Percentiles rank a stretch among this genome's conserved stretches.
Evolutionary conservation across 768 basidiomycete genomes (phyloP).

Genomic region (Boletus rufocinnamomeus): DNA sequence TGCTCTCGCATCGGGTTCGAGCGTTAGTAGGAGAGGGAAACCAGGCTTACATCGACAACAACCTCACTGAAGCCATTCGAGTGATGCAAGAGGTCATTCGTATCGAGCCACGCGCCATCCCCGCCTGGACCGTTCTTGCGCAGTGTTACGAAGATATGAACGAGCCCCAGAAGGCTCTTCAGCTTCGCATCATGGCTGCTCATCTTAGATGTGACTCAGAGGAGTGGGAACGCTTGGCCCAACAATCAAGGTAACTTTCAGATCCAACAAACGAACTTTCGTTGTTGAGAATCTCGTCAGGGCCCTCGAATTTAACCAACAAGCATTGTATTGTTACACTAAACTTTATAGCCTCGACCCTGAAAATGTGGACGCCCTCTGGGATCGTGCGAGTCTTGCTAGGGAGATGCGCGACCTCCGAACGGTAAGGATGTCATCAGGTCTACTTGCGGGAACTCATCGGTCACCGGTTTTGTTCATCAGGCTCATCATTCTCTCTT

Average conservation of each 20-base stretch:
- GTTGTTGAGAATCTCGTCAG: conserved; percentile 52
- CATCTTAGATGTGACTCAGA: conserved; percentile 82
- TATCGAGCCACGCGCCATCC: conserved; percentile 80
- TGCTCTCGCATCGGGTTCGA: conserved; percentile 11
- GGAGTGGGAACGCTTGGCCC: conserved; percentile 81
- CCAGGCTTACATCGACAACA: conserved; percentile 75
- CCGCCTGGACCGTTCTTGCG: conserved; percentile 74
- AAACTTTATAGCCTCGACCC: not conserved
- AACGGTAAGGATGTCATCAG: not conserved
- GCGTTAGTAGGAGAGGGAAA: conserved; percentile 75
- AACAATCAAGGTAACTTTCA: conserved; percentile 64
- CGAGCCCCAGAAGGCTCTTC: conserved; percentile 16
- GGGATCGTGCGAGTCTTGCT: conserved; percentile 1
- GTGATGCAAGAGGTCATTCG: conserved; percentile 90
- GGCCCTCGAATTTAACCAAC: conserved; percentile 1
- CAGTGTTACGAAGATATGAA: conserved; percentile 13
- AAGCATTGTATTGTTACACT: not conserved
- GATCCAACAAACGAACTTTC: conserved; percentile 47
- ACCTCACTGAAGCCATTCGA: conserved; percentile 66
- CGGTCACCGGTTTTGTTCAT: not conserved
- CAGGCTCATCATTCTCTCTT: conserved; percentile 1
- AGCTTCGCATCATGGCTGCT: conserved; percentile 38
- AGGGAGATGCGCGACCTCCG: not conserved
- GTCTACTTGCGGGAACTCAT: not conserved
- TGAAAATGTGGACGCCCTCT: not conserved